Evolutionary conservation across 2,329 filamentous ascomycete genomes (phyloP).

Genomic region (Cryphonectria radicalis): DNA sequence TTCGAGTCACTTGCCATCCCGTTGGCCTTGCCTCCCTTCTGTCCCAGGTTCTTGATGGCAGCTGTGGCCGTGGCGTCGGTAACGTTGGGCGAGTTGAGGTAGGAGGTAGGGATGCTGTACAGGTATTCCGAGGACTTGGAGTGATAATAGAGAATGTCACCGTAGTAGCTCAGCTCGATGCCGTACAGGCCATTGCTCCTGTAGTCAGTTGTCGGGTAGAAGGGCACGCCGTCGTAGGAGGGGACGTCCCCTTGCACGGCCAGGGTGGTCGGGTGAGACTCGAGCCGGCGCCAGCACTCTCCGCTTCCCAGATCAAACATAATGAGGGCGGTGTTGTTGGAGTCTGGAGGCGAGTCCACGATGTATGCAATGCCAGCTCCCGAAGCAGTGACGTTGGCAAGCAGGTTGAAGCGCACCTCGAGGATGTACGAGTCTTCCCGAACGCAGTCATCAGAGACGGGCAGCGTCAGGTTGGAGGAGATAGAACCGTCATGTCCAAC

Average conservation of each 20-base stretch:
- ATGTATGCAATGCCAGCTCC: conserved; percentile 1
- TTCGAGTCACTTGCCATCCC: conserved; percentile 3
- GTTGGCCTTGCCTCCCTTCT: conserved; percentile 4
- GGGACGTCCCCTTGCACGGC: conserved; percentile 16
- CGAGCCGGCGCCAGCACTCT: conserved; percentile 7
- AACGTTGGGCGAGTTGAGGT: conserved; percentile 8
- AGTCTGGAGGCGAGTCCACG: conserved; percentile 1
- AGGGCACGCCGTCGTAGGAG: conserved; percentile 9
- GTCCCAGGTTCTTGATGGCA: neutral
- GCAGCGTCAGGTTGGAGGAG: conserved; percentile 10
- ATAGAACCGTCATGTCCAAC: conserved; percentile 13
- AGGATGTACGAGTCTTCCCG: conserved; percentile 7
- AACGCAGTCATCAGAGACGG: conserved; percentile 8
- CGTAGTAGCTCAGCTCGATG: conserved; percentile 2
- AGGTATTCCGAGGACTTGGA: neutral
- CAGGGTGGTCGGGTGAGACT: conserved; percentile 14
- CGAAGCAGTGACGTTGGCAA: conserved; percentile 1
- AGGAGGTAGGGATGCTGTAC: conserved; percentile 4
- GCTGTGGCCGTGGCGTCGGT: neutral
- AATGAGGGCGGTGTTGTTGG: neutral
- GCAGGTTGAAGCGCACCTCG: conserved; percentile 4
- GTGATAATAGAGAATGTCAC: neutral
- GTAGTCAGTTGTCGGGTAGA: conserved; percentile 6
- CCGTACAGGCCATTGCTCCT: conserved; percentile 5
- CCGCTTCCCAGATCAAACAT: neutral